A percentile compares a stretch with the other conserved stretches of the same genome.
phyloP scores from a whole-genome alignment of 1,284 basidiomycete genomes.

The Malassezia caprae region DNA sequence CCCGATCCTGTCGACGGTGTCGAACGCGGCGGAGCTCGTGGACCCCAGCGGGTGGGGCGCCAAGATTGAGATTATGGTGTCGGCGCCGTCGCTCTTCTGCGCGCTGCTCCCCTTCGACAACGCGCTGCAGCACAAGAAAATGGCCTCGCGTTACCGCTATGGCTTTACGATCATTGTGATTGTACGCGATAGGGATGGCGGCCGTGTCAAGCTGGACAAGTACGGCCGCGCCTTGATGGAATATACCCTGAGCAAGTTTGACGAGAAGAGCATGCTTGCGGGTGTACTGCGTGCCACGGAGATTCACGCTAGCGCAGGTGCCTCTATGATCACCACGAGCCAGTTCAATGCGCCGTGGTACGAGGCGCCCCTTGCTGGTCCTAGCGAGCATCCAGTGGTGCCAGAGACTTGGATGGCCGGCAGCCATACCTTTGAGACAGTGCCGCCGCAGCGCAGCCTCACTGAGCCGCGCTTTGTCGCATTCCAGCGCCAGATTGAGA shows the following conservation, averaged over 20 bases:
- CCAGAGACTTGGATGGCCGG: slow-evolving; percentile 23
- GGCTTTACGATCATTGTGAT: slow-evolving; percentile 44
- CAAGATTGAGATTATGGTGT: slow-evolving; percentile 52
- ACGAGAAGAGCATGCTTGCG: slow-evolving; percentile 45
- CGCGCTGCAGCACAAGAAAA: slow-evolving; percentile 47
- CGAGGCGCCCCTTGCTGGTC: slow-evolving; percentile 9
- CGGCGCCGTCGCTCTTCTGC: slow-evolving; percentile 48
- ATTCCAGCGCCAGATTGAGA: slow-evolving; percentile 40
- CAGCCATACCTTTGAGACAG: slow-evolving; percentile 26
- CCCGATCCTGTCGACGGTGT: slow-evolving; percentile 51
- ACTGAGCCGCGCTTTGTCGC: slow-evolving; percentile 31
- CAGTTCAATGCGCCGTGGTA: slow-evolving; percentile 41
- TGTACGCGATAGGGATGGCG: slow-evolving; percentile 44
- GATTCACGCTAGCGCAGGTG: slow-evolving; percentile 50
- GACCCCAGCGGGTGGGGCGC: slow-evolving; percentile 47
- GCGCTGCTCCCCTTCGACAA: slow-evolving; percentile 46
- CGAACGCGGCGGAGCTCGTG: slow-evolving; percentile 37
- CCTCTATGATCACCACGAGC: slow-evolving; percentile 48
- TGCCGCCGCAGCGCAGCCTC: slow-evolving; percentile 28
- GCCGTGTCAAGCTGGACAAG: slow-evolving; percentile 48
- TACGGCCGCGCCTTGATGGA: slow-evolving; percentile 47
- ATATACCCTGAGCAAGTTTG: slow-evolving; percentile 49
- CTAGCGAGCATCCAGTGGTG: slow-evolving; percentile 9
- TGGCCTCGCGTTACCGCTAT: slow-evolving; percentile 45
- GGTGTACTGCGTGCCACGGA: slow-evolving; percentile 49